phyloP scores from a whole-genome alignment of 1,284 basidiomycete species.

The Exobasidium cylindrosporum region DNA sequence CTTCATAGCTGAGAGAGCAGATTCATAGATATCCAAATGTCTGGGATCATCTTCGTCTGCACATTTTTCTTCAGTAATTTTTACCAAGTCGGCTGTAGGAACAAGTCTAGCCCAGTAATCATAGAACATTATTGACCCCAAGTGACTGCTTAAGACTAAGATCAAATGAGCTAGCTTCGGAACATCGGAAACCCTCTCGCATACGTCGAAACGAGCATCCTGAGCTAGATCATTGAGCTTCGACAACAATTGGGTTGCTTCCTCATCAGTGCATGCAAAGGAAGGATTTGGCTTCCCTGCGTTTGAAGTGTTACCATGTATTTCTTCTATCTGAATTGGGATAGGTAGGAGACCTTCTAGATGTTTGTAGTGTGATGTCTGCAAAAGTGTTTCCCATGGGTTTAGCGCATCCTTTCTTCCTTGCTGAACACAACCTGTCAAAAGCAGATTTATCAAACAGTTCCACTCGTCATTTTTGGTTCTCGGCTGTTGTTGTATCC shows the following conservation, averaged over 20 bases:
- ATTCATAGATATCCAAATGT: background rate
- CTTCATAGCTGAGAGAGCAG: background rate
- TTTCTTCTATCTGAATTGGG: background rate
- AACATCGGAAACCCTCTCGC: constrained; percentile 10
- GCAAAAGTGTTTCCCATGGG: too few species aligned
- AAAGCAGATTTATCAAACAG: background rate
- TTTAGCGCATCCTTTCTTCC: too few species aligned
- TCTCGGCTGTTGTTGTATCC: background rate
- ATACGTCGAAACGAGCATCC: constrained; percentile 7
- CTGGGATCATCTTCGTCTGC: background rate
- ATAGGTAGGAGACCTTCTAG: too few species aligned
- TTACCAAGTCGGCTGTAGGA: background rate
- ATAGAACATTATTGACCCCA: constrained; percentile 9
- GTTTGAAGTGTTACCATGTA: background rate
- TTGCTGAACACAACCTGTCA: too few species aligned
- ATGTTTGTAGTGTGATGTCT: too few species aligned
- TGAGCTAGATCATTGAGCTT: constrained; percentile 7
- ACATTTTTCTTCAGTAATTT: background rate
- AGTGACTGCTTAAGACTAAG: background rate
- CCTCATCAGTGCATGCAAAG: background rate
- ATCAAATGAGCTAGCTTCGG: constrained; percentile 18
- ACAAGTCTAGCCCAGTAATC: constrained; percentile 18
- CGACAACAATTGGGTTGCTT: background rate
- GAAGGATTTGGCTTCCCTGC: too few species aligned
- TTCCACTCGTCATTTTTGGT: background rate